Conservation (phyloP, 768 basidiomycete species). For the Mycena sanguinolenta region DNA sequence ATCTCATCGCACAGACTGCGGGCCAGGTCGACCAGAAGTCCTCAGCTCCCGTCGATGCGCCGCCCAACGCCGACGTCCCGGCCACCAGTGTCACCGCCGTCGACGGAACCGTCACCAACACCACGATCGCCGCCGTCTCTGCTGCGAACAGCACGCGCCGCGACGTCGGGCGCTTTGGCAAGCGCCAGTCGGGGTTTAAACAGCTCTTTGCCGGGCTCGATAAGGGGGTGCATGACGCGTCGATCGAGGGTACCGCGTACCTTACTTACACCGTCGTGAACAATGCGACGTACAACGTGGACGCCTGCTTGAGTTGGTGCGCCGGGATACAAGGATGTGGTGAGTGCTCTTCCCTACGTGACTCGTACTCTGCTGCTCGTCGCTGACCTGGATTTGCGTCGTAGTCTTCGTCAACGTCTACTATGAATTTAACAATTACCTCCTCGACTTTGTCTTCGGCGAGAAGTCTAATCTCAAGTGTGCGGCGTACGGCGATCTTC, state of each 20-base stretch:
- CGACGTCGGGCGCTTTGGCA: slow-evolving; percentile 26
- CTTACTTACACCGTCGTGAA: slow-evolving; percentile 60
- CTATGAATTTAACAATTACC: slow-evolving; percentile 62
- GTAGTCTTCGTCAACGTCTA: slow-evolving; percentile 64
- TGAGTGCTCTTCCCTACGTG: slow-evolving; percentile 44
- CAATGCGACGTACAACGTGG: slow-evolving; percentile 60
- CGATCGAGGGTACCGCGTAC: slow-evolving; percentile 63
- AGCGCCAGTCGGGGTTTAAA: slow-evolving; percentile 41
- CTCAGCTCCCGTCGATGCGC: slow-evolving; percentile 19
- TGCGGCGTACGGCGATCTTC: slow-evolving; percentile 58
- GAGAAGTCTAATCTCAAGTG: slow-evolving; percentile 63
- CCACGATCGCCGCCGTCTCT: slow-evolving; percentile 31
- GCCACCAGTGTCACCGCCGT: slow-evolving; percentile 57
- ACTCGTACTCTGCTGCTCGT: not conserved
- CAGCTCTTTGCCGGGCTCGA: slow-evolving; percentile 57
- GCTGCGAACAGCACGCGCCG: slow-evolving; percentile 28
- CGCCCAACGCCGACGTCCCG: slow-evolving; percentile 25
- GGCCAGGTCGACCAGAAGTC: slow-evolving; percentile 35
- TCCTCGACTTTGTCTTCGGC: slow-evolving; percentile 53
- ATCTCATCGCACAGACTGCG: slow-evolving; percentile 27
- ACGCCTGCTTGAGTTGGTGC: slow-evolving; percentile 59
- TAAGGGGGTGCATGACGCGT: slow-evolving; percentile 52
- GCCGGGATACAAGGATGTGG: slow-evolving; percentile 55
- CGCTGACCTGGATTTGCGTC: not conserved
- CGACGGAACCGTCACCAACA: slow-evolving; percentile 43